Percentiles rank a stretch among this genome's conserved stretches.
Conservation (phyloP, 176 grass and related monocot genomes). For the Juncus effusus region DNA sequence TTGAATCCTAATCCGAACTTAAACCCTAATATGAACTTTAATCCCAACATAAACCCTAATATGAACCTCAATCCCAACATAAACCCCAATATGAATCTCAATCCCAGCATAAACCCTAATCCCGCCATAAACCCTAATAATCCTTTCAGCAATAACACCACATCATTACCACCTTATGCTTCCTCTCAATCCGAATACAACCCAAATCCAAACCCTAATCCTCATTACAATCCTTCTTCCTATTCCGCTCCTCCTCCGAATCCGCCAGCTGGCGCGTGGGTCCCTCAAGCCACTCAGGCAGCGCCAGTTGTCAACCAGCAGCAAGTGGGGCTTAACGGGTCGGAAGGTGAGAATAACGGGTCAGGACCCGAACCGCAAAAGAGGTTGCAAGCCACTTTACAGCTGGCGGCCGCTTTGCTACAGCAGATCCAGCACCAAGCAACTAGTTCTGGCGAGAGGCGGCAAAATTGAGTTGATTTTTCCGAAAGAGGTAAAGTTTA, state of each 20-base stretch:
- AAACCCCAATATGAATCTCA: too few species aligned
- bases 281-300: neutral
- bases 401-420: conserved; percentile 77
- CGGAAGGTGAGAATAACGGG: neutral
- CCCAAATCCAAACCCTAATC: too few species aligned
- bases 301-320: neutral
- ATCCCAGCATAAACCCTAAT: too few species aligned
- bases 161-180: too few species aligned
- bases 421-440: conserved; percentile 86
- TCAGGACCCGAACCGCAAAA: conserved; percentile 61
- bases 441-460: conserved; percentile 44
- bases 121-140: too few species aligned
- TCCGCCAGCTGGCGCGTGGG: conserved; percentile 22
- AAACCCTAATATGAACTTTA: too few species aligned
- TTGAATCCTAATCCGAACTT: too few species aligned
- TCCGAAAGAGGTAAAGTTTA: conserved; percentile 14
- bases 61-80: too few species aligned
- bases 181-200: too few species aligned
- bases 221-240: conserved; percentile 14
- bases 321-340: conserved; percentile 6
- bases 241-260: conserved; percentile 42
- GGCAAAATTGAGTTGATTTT: conserved; percentile 53
- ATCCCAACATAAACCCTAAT: too few species aligned
- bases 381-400: conserved; percentile 85
- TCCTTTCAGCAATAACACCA: too few species aligned